phyloP scores from a whole-genome alignment of 202 grass and related monocot genomes.

The Dendrocalamus latiflorus region DNA sequence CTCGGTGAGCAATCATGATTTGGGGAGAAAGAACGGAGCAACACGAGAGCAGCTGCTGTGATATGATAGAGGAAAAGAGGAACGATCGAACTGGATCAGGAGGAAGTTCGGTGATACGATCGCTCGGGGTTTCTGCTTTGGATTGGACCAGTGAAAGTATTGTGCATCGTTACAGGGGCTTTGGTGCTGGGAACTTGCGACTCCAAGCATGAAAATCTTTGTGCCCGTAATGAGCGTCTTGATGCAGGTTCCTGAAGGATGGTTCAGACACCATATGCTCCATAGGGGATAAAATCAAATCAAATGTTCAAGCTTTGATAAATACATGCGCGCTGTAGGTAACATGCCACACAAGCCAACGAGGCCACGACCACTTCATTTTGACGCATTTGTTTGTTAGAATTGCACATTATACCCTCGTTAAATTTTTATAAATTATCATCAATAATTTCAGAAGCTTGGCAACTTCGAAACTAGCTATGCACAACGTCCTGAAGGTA shows the following conservation, averaged over 20 bases:
- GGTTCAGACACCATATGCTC: background rate
- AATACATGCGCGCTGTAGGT: no score
- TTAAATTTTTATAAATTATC: background rate
- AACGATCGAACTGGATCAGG: background rate
- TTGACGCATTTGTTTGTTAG: background rate
- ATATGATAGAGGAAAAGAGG: background rate
- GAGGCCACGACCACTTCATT: background rate
- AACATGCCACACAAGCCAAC: no score
- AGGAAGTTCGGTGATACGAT: background rate
- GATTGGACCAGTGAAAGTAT: background rate
- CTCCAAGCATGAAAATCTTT: background rate
- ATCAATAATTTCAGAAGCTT: background rate
- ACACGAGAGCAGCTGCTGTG: background rate
- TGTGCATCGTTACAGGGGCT: background rate
- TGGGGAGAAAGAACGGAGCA: background rate
- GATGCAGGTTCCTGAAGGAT: background rate
- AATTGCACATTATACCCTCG: background rate
- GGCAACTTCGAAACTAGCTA: background rate
- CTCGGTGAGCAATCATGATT: background rate
- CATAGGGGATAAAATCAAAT: background rate
- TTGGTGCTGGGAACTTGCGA: background rate
- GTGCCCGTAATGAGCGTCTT: background rate
- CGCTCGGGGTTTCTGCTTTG: background rate
- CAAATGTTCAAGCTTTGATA: no score
- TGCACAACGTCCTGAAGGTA: background rate